phyloP scores from a whole-genome alignment of 2,329 filamentous ascomycete genomes.

The Beauveria bassiana region DNA sequence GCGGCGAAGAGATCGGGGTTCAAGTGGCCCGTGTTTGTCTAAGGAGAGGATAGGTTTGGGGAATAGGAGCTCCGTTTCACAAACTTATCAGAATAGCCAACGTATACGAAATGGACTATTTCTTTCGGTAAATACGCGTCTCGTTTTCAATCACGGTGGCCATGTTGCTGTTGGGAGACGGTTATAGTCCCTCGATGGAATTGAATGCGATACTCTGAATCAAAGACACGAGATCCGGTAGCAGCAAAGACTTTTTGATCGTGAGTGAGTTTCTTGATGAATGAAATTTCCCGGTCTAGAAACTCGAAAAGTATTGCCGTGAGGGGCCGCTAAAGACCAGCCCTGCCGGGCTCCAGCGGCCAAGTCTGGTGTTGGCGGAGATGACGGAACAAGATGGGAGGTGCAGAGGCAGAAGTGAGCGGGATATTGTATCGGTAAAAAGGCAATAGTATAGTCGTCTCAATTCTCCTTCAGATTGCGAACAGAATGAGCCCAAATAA shows the following conservation, averaged over 20 bases:
- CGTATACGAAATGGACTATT: too few species aligned
- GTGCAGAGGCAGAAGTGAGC: background rate
- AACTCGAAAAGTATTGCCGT: background rate
- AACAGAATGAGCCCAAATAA: conserved; percentile 61
- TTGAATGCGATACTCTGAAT: too few species aligned
- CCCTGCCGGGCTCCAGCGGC: background rate
- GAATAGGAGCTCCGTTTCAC: background rate
- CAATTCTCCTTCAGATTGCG: conserved; percentile 33
- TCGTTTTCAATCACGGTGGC: too few species aligned
- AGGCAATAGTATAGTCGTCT: background rate
- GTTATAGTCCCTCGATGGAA: too few species aligned
- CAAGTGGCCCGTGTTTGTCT: background rate
- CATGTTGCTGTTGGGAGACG: too few species aligned
- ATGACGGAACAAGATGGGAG: background rate
- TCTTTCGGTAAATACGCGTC: too few species aligned
- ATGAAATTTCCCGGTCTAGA: background rate
- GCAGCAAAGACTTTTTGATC: background rate
- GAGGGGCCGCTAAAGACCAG: background rate
- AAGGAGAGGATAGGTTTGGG: background rate
- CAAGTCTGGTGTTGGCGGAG: background rate
- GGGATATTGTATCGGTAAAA: background rate
- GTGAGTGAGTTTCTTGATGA: background rate
- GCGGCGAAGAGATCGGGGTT: background rate
- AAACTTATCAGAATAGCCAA: too few species aligned
- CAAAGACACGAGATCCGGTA: too few species aligned